A percentile compares a stretch with the other conserved stretches of the same genome.
Conservation (phyloP, 257 asterid genomes). For the Nyctanthes arbortristis region DNA sequence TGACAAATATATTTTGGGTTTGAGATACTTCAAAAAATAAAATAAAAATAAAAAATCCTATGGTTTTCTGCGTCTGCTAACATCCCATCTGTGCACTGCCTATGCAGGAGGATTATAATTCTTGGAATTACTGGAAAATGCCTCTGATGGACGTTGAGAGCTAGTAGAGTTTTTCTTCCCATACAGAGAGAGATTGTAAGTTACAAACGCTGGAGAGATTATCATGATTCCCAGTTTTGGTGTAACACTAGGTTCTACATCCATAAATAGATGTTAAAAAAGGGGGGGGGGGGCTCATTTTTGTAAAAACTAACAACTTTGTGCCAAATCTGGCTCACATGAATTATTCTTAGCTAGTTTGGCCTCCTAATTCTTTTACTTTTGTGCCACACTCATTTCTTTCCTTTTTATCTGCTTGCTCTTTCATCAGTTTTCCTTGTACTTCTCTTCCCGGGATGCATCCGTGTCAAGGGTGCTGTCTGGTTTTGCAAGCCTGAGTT, state of each 20-base stretch:
- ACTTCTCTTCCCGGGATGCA: not conserved
- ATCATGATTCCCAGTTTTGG: not conserved
- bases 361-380: not conserved
- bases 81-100: not conserved
- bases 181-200: too few relatives aligned
- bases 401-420: not conserved
- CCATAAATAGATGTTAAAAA: not conserved
- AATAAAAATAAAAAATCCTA: too few relatives aligned
- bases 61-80: not conserved
- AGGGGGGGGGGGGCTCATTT: too few relatives aligned
- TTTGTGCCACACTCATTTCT: not conserved
- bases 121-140: constrained; percentile 58
- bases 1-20: not conserved
- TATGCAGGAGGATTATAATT: constrained; percentile 81
- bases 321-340: not conserved
- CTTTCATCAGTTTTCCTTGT: not conserved
- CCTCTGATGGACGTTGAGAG: constrained; percentile 38
- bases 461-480: not conserved
- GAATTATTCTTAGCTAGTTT: not conserved
- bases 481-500: not conserved
- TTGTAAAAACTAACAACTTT: not conserved
- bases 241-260: not conserved
- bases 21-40: not conserved
- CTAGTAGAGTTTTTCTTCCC: constrained; percentile 20
- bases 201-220: not conserved